Base-by-base conservation (phyloP, 176 grass and related monocot genomes). In the Tuctoria greenei region DNA sequence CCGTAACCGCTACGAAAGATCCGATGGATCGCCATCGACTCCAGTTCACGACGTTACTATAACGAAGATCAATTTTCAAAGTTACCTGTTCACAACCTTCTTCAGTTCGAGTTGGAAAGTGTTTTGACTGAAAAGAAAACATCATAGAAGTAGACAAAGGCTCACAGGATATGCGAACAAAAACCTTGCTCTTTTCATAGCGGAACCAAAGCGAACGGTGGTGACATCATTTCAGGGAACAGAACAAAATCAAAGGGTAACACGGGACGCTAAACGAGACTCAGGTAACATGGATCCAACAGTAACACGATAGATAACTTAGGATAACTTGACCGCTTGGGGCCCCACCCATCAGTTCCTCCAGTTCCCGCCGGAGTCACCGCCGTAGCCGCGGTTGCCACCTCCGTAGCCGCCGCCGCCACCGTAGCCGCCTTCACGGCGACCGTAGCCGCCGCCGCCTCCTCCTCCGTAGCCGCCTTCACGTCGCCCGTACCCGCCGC, bases 271-370 rank as follows among this genome's bases (percentile, higher is more conserved):
- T 31, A 25, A 73, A 49, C 16, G 15, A 71, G 26, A 46, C 41
- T 51, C 18, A 55, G 34, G 54, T 39, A 74, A 88, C 61, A 61
- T 31, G n/a, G 50, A 70, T 16, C 58, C 8, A 71, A 51, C 46
- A 25, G 61, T 62, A 26, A 68, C 74, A 71, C 43, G 35, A 69
- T 43, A 66, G 67, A 73, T 75, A 86, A 24, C 39, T 82, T 72
- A 82, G 34, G 85, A 73, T 88, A 88, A 75, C 76, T 75, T 75
- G 55, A 70, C 76, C 70, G 16, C 61, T 4, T 25, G 16, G 17
- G 64, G 39, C 76, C 39, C 86, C 76, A 75, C 81, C 71, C 4
- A 63, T 92, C 82, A 92, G 74, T 67, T 66, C 91, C 91, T 90
- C 91, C 90, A 93, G 81, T 51, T 87, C 66, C 81, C 67, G 2